These are phyloP conservation scores for Oropetium thomaeum DNA, from an alignment of 176 grass and related monocot species.

Conservation along the genomic window DNA sequence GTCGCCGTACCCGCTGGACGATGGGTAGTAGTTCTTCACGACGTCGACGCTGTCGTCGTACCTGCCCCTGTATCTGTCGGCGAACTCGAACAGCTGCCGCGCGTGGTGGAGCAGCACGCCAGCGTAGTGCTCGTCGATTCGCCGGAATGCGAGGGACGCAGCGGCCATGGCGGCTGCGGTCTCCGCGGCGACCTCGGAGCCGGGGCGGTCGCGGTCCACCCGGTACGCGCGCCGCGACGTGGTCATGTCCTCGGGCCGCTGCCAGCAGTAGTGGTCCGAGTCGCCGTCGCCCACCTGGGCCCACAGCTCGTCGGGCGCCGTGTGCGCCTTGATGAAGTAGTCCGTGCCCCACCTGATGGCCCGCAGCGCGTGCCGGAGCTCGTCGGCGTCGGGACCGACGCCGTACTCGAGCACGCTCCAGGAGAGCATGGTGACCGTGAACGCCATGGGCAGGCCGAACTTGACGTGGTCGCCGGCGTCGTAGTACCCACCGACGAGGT, in stretches of 20 bases:
- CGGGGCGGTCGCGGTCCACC: conserved; percentile 67
- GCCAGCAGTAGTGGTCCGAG: conserved; percentile 74
- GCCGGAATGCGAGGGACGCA: conserved; percentile 60
- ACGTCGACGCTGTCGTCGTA: conserved; percentile 66
- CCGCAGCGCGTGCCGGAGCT: conserved; percentile 55
- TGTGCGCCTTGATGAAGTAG: conserved; percentile 85
- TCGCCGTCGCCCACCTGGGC: conserved; percentile 69
- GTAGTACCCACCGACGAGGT: conserved; percentile 87
- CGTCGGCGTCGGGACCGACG: conserved; percentile 35
- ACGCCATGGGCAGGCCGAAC: conserved; percentile 95
- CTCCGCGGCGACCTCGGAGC: conserved; percentile 84
- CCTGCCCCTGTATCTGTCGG: conserved; percentile 52
- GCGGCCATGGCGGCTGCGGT: conserved; percentile 90
- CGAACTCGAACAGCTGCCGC: conserved; percentile 84
- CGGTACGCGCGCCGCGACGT: conserved; percentile 66
- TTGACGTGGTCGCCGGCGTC: conserved; percentile 96
- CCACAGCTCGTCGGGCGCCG: conserved; percentile 65
- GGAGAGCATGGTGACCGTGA: conserved; percentile 74
- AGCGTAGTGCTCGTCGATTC: conserved; percentile 67
- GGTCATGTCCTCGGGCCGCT: conserved; percentile 79
- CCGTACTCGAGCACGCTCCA: conserved; percentile 73
- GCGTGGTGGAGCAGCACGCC: conserved; percentile 76
- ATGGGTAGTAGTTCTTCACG: conserved; percentile 77
- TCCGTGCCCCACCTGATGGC: conserved; percentile 88
- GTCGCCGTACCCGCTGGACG: conserved; percentile 74